Base-by-base conservation (phyloP, 495 filamentous ascomycete species). In the Tuber aestivum region DNA sequence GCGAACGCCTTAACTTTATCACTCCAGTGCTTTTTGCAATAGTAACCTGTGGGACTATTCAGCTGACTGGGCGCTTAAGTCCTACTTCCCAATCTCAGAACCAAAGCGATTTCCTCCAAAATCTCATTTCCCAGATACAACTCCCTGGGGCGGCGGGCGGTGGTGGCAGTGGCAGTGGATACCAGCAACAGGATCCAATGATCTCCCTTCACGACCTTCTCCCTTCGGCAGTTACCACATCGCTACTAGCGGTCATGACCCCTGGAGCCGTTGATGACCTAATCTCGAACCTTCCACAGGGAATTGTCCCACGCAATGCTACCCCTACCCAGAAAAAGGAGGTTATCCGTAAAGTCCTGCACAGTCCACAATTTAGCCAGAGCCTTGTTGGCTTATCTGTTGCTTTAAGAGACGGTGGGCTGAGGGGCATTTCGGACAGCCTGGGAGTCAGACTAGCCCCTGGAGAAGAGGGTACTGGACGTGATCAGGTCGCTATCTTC, bases 151-250 rank as follows among this genome's bases (percentile, higher is more conserved):
- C 38, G 78, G 74, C 69, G 9, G 32, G 41, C n/a, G n/a, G n/a
- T n/a, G n/a, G n/a, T 23, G 38, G 21, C 21, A 37, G 75, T 35
- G 41, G 70, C n/a, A 72, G 76, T 68, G 83, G 83, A 74, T 84
- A 85, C 72, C 79, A 85, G 70, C 83, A 84, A 72, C 87, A 87
- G 79, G 82, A 86, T 61, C 89, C 91, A 76, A 85, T 89, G 83
- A 94, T 94, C 41, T 92, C 94, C 42, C 90, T 99, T 44, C 90
- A 91, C 78, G 95, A 99, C 80, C 90, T 99, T 21, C 89, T 99
- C 61, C 87, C 92, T 41, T 85, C 94, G 1, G 85, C 90, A 40
- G 89, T 88, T 65, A 97, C 95, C 0, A 86, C 97, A 16, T 90
- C 92, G 18, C 89, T 92, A 80, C 86, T 97, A 65, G 90, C 92